phyloP scores from a whole-genome alignment of 495 filamentous ascomycete genomes.

The Neurospora sp. region DNA sequence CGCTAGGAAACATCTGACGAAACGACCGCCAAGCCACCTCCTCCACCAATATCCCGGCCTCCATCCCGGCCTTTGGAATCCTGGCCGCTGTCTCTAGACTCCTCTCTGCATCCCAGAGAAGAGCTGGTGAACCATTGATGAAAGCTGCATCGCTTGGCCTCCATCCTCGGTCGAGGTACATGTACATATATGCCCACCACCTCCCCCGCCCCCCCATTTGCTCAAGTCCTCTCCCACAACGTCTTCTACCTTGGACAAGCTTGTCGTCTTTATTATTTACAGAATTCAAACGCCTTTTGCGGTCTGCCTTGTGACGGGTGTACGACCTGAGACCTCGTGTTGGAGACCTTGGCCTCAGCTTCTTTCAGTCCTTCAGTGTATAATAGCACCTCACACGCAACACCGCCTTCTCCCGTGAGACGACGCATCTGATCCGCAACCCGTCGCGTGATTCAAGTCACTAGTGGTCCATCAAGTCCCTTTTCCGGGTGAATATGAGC shows the following conservation, averaged over 20 bases:
- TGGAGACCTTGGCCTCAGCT: constrained; percentile 1
- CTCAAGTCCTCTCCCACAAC: not conserved
- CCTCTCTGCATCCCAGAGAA: not conserved
- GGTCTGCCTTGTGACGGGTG: constrained; percentile 1
- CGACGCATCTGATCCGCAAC: constrained; percentile 2
- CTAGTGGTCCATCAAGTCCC: not conserved
- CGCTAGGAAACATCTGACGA: constrained; percentile 10
- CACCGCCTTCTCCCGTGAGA: constrained; percentile 1
- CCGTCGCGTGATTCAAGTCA: constrained; percentile 8
- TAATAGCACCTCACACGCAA: not conserved
- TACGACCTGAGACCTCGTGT: constrained; percentile 24
- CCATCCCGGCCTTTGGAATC: not conserved
- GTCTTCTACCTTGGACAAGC: not conserved
- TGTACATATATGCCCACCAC: not conserved
- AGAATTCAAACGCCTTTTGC: not conserved
- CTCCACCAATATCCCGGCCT: not conserved
- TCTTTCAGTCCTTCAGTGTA: not conserved
- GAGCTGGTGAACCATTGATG: not conserved
- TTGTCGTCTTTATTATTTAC: not conserved
- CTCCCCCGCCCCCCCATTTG: not conserved
- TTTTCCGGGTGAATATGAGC: constrained; percentile 21
- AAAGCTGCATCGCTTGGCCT: not conserved
- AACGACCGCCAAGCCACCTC: constrained; percentile 4
- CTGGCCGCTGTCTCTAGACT: not conserved
- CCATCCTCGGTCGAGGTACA: not conserved